phyloP scores from a whole-genome alignment of 805 yeast species.

The Zygotorulaspora sp. region DNA sequence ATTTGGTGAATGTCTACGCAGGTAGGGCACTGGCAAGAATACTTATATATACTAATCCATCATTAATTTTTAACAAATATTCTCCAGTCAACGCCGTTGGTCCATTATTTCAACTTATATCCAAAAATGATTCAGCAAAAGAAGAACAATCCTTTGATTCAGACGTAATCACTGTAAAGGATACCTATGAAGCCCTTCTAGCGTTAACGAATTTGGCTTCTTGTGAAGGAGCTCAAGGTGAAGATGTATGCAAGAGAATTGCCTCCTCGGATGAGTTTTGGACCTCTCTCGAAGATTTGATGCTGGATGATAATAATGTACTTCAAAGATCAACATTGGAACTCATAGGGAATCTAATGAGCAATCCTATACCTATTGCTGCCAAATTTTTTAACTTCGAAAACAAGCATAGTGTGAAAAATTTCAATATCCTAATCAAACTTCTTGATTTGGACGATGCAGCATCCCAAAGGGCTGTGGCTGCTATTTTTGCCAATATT shows the following conservation, averaged over 20 bases:
- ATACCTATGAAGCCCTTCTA: constrained; percentile 50
- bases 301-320: constrained; percentile 43
- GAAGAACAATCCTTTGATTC: constrained; percentile 15
- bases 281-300: constrained; percentile 42
- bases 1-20: constrained; percentile 34
- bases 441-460: constrained; percentile 38
- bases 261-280: constrained; percentile 40
- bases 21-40: constrained; percentile 42
- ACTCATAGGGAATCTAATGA: constrained; percentile 56
- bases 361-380: constrained; percentile 39
- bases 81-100: constrained; percentile 42
- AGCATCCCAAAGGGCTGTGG: constrained; percentile 41
- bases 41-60: constrained; percentile 45
- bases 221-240: constrained; percentile 37
- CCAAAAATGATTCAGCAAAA: constrained; percentile 9
- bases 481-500: constrained; percentile 37
- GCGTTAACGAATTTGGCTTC: constrained; percentile 69
- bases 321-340: constrained; percentile 62
- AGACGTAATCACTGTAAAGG: constrained; percentile 26
- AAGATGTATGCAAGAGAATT: constrained; percentile 33
- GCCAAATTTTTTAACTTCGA: constrained; percentile 55
- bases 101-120: constrained; percentile 42
- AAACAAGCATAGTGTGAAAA: constrained; percentile 34
- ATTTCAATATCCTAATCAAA: constrained; percentile 42
- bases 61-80: constrained; percentile 39